Conservation (phyloP, 1,284 basidiomycete species). For the Hymenochaete sp. region DNA sequence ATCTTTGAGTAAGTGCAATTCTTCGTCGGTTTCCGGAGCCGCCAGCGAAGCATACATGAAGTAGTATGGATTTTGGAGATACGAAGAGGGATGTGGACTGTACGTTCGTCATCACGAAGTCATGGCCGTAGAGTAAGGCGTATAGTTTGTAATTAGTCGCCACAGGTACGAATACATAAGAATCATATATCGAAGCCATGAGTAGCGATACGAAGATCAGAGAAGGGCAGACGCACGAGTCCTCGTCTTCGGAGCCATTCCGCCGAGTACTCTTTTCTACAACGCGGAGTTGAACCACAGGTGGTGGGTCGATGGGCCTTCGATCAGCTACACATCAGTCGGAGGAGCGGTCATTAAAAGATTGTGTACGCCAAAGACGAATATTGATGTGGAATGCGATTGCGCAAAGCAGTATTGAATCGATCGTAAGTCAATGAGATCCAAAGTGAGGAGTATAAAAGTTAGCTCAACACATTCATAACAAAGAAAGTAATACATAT, state of each 20-base stretch:
- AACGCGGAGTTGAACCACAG: conserved; percentile 91
- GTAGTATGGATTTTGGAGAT: conserved; percentile 85
- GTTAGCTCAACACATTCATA: no score
- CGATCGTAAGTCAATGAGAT: no score
- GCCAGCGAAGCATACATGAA: conserved; percentile 90
- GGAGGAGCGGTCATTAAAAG: no score
- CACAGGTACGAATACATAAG: background rate
- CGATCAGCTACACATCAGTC: conserved; percentile 87
- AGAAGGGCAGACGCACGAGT: conserved; percentile 16
- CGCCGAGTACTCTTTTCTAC: conserved; percentile 54
- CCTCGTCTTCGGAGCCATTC: conserved; percentile 18
- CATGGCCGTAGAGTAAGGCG: background rate
- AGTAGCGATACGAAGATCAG: background rate
- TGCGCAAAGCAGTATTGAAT: no score
- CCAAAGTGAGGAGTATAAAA: no score
- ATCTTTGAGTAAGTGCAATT: conserved; percentile 89
- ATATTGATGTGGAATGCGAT: no score
- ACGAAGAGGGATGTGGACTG: conserved; percentile 23
- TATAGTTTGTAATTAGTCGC: background rate
- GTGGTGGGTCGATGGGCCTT: conserved; percentile 91
- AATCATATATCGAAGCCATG: background rate
- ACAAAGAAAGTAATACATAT: no score
- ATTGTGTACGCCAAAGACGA: no score
- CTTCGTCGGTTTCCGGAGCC: conserved; percentile 83
- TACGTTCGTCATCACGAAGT: background rate